These are phyloP conservation scores for Globisporangium barbulae DNA, from an alignment of 352 stramenopile species.

Conservation along the genomic window DNA sequence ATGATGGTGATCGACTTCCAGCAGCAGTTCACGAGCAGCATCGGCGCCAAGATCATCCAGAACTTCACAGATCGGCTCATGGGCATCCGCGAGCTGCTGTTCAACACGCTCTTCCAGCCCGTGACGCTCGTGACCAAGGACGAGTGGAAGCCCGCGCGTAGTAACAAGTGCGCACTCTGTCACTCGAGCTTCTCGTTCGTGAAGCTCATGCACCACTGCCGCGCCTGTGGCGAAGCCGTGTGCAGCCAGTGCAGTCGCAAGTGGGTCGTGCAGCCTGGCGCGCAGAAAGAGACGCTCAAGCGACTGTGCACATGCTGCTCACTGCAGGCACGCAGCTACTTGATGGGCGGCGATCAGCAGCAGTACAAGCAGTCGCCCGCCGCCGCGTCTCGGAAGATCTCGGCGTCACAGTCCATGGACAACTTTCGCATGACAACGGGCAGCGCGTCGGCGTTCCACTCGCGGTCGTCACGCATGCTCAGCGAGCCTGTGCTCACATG, in stretches of 20 bases:
- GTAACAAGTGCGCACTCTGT: constrained; percentile 69
- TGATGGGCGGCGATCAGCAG: constrained; percentile 26
- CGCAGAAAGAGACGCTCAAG: constrained; percentile 52
- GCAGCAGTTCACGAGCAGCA: constrained; percentile 60
- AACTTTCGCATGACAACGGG: constrained; percentile 21
- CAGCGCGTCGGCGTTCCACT: neutral
- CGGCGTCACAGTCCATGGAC: constrained; percentile 14
- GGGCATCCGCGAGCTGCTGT: constrained; percentile 77
- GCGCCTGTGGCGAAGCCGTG: constrained; percentile 76
- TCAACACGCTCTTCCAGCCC: constrained; percentile 80
- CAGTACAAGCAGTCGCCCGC: constrained; percentile 22
- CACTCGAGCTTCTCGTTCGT: constrained; percentile 68
- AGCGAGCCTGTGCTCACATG: constrained; percentile 16
- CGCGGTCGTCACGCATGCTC: constrained; percentile 5
- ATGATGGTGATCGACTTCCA: constrained; percentile 88
- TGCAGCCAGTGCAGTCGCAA: constrained; percentile 81
- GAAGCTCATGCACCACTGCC: constrained; percentile 76
- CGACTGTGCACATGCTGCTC: constrained; percentile 81
- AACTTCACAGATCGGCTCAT: constrained; percentile 79
- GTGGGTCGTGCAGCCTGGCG: constrained; percentile 73
- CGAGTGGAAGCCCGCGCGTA: constrained; percentile 55
- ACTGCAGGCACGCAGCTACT: constrained; percentile 60
- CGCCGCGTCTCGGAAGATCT: constrained; percentile 5
- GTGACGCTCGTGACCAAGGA: constrained; percentile 54
- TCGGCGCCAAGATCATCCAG: constrained; percentile 67